These are phyloP conservation scores for Lenwebbia sp. DNA, from an alignment of 345 rosid species.

Conservation along the genomic window DNA sequence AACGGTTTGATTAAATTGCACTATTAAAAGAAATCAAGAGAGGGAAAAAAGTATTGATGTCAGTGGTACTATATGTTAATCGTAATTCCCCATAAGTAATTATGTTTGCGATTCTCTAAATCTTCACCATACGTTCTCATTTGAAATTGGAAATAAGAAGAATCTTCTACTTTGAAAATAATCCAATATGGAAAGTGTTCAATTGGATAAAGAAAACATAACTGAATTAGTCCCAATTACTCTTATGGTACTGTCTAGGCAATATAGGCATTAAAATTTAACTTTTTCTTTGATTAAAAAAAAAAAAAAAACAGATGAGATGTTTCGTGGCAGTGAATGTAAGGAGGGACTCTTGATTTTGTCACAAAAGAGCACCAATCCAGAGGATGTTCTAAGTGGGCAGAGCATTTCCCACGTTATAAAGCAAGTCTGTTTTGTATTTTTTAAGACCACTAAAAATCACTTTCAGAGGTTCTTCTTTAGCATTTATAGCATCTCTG, in stretches of 20 bases:
- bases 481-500: background rate
- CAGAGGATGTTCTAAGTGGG: background rate
- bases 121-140: background rate
- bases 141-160: background rate
- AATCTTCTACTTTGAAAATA: background rate
- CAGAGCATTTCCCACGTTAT: background rate
- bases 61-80: fast-evolving
- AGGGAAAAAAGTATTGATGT: background rate
- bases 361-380: background rate
- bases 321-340: background rate
- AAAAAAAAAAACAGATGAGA: background rate
- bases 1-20: background rate
- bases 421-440: background rate
- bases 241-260: background rate
- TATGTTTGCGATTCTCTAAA: background rate
- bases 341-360: background rate
- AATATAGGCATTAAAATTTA: background rate
- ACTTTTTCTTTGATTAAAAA: background rate
- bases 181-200: background rate
- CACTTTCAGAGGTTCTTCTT: background rate
- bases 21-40: background rate
- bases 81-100: background rate
- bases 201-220: background rate
- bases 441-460: background rate
- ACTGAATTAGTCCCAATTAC: background rate